Base-by-base conservation (phyloP, 345 rosid species). In the Eucalyptus sp. region DNA sequence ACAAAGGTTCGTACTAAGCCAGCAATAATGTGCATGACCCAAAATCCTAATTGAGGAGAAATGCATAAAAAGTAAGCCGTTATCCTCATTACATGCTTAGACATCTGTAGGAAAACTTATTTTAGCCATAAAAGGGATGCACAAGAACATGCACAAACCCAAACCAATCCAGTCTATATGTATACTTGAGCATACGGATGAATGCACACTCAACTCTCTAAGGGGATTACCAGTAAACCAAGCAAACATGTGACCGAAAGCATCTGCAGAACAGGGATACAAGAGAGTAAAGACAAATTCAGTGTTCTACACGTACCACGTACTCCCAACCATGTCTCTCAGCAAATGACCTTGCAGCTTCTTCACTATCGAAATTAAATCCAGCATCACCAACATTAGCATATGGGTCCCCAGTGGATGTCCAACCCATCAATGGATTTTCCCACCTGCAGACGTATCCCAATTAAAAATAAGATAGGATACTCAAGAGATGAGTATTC, bases 361-460 rank as follows among this genome's bases (percentile, higher is more conserved):
- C 98, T 91, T 95, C 95, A 10, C 96, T 94, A 85, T 96, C 98
- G 89, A 98, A 98, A 91, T 88, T 13, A 83, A 98, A 94, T 58
- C 91, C 98, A 43, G 99, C 89, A 92, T 98, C 99, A 58, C 99
- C 99, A 29, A 98, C 99, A 95, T 98, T 91, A 37, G 99, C 96
- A 93, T 98, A 98, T 37, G 99, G 99, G n/a, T 98, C 99, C 33
- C 99, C 99, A 13, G 99, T 98, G n/a, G 99, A 98, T 89, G 99
- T 97, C 99, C 99, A 98, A 41, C 99, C 99, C 99, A 98, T 98
- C 97, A 98, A 93, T 29, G 99, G 99, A 91, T 98, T 98, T 94
- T 97, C 99, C 99, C 99, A 98, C 95, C 99, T 98, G 88, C 80
- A 90, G 89, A 66, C 10, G 8, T 76, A 76, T 76, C 46, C 44